These are phyloP conservation scores for Colletotrichum euphorbiae DNA, from an alignment of 2,329 filamentous ascomycete species.

Conservation along the genomic window DNA sequence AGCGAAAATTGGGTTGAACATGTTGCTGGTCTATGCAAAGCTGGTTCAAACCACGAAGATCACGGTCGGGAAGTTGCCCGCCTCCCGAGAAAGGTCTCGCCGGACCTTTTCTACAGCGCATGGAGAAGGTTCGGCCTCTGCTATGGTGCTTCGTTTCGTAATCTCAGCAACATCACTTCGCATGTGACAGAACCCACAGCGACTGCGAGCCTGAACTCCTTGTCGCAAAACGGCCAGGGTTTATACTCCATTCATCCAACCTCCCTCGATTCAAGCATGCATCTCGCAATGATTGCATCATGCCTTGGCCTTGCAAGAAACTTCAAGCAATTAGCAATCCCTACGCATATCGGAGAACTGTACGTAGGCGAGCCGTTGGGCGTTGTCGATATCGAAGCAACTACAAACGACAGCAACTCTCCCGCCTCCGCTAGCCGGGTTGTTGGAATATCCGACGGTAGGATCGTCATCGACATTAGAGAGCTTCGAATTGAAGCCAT, in stretches of 20 bases:
- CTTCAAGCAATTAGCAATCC: conserved; percentile 5
- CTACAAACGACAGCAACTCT: background rate
- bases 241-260: conserved; percentile 52
- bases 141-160: conserved; percentile 44
- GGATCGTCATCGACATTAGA: conserved; percentile 26
- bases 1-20: conserved; percentile 27
- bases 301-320: conserved; percentile 20
- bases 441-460: background rate
- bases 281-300: conserved; percentile 45
- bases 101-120: conserved; percentile 44
- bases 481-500: conserved; percentile 14
- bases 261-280: conserved; percentile 51
- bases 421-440: background rate
- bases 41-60: background rate
- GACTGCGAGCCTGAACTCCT: conserved; percentile 6
- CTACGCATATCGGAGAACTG: conserved; percentile 21
- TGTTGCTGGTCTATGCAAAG: conserved; percentile 15
- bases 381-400: background rate
- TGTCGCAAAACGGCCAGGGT: background rate
- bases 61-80: background rate
- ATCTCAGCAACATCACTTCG: conserved; percentile 38
- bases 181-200: conserved; percentile 13
- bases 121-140: conserved; percentile 47
- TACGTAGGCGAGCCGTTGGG: conserved; percentile 13
- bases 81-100: conserved; percentile 41